Evolutionary conservation across 1,139 yeast species (phyloP), one percentile per base, ranked within the genome.

Genomic region (Scheffersomyces parashehatae): DNA sequence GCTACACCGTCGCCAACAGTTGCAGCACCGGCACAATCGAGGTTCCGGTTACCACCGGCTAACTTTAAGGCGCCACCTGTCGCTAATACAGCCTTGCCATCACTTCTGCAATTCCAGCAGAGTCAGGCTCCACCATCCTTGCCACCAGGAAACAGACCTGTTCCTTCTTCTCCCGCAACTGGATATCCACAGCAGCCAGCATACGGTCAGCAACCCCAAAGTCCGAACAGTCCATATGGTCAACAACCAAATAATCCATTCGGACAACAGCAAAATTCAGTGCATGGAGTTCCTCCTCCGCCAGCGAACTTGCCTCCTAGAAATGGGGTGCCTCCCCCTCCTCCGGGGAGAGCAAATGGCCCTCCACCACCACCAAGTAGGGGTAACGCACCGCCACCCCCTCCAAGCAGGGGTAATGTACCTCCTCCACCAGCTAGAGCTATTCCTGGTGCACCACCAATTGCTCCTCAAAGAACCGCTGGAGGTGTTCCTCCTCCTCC

Each of bases 361-460:
- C 35, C 41, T 12, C 47, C 42, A 14, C 47, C 47, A 10, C 49
- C 51, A n/a, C 45, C 43, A 10, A 35, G 20, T 13, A 12, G 45
- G 16, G 53, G 52, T 31, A 38, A 41, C 8, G 39, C 57, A 3
- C 52, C 58, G 4, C 47, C 54, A 2, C 43, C 44, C 12, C 48
- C 60, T 34, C 53, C 57, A 41, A 55, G 56, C 10, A 29, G 43
- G 30, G 44, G 53, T 37, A 54, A 55, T 9, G 60, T 65, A 6
- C 65, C 65, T 5, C 58, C 58, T 12, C 56, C 66, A 29, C 70
- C 68, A 10, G 67, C 67, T 7, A 66, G 70, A 24, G 55, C 67
- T 41, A 54, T 60, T 12, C 45, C 46, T 8, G 38, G 34, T 16
- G 40, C 38, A 3, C 50, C 50, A n/a, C 47, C 49, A 10, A 43